Conservation (phyloP, 495 filamentous ascomycete genomes). For the Bryoglossum gracile region DNA sequence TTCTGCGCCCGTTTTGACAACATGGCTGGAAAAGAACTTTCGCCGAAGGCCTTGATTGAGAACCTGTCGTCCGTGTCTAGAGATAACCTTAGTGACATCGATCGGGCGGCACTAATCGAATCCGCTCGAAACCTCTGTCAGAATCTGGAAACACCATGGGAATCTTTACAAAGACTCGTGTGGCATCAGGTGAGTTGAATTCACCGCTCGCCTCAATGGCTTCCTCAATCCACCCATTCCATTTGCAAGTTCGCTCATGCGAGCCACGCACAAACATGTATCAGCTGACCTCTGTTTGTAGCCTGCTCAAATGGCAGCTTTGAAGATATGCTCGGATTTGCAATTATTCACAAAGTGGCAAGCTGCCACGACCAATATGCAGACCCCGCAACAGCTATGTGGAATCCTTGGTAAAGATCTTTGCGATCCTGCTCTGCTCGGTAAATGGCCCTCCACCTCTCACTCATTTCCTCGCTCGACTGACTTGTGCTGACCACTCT, state of each 20-base stretch:
- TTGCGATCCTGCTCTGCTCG: background rate
- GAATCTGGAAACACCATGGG: background rate
- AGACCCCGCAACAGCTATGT: background rate
- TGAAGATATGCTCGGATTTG: background rate
- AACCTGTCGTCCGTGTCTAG: background rate
- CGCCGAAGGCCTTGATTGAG: background rate
- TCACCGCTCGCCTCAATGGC: no score
- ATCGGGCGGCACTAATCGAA: background rate
- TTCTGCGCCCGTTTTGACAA: background rate
- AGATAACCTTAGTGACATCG: background rate
- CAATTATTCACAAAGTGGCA: background rate
- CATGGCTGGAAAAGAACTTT: background rate
- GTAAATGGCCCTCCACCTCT: background rate
- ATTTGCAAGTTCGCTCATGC: no score
- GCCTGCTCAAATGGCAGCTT: background rate
- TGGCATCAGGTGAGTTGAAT: background rate
- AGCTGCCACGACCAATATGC: background rate
- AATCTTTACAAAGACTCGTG: background rate
- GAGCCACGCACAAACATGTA: background rate
- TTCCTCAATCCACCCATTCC: no score
- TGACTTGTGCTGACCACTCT: background rate
- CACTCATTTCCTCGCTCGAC: no score
- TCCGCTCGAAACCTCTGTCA: background rate
- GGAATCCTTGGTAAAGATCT: background rate
- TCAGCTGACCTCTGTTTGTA: background rate